Conservation (phyloP, 1,139 yeast species). For the Geotrichum cucujoidarum region DNA sequence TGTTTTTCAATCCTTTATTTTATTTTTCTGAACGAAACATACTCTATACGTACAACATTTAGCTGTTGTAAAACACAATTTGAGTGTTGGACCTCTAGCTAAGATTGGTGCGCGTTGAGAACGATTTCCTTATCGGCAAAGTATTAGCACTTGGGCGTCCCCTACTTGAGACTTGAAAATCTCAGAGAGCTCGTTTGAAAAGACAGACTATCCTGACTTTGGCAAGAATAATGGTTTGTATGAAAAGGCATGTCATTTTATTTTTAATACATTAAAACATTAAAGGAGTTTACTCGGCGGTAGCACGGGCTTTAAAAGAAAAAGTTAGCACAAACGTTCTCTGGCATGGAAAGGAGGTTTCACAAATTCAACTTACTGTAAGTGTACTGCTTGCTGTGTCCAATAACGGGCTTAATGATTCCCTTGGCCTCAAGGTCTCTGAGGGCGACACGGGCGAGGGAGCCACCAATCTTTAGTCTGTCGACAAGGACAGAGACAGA, state of each 20-base stretch:
- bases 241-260: not conserved
- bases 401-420: conserved; percentile 87
- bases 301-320: not conserved
- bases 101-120: too few relatives aligned
- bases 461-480: conserved; percentile 99
- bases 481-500: conserved; percentile 97
- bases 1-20: too few relatives aligned
- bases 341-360: too few relatives aligned
- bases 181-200: too few relatives aligned
- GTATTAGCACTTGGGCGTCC: too few relatives aligned
- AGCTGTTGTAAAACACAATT: too few relatives aligned
- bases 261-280: not conserved
- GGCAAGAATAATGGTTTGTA: not conserved
- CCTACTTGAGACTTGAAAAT: too few relatives aligned
- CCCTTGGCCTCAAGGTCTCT: conserved; percentile 95
- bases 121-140: too few relatives aligned
- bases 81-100: too few relatives aligned
- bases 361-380: conserved; percentile 45
- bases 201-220: too few relatives aligned
- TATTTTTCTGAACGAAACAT: too few relatives aligned
- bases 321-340: not conserved
- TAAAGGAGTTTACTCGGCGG: not conserved
- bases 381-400: conserved; percentile 95
- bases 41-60: too few relatives aligned
- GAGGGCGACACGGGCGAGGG: conserved; percentile 97